Base-by-base conservation (phyloP, 2,329 filamentous ascomycete species). In the Aspergillus unguis region DNA sequence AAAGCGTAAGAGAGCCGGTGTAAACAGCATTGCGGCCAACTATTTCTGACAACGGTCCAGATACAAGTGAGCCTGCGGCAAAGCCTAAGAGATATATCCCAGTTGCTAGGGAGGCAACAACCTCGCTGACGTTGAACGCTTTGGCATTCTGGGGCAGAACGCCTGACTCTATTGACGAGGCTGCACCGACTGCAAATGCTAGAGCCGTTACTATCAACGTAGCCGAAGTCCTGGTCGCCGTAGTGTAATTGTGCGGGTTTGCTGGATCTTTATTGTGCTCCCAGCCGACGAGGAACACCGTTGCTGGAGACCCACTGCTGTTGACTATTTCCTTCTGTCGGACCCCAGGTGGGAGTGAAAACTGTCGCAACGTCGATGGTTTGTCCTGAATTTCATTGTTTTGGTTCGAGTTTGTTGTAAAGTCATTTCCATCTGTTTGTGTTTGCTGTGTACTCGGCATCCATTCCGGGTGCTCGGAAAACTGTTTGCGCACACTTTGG, bases 141-240 rank as follows among this genome's bases (percentile, higher is more conserved):
- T 58, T 57, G 1, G 74, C 71, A 0, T 77, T 78, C 53, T 77
- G 71, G 0, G 66, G 66, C 0, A 80, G 56, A 0, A 77, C 76
- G 1, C 71, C 71, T 1, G 78, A 76, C 51, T 83, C 80, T 36
- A 83, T 80, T 0, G 77, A 74, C 3, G 77, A 79, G 0, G 80
- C 79, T 1, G 75, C 69, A 2, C 74, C 75, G 0, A 82, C 77
- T 0, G 78, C 72, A 26, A 80, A 73, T 1, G 72, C 80, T 35
- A 84, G 80, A 3, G 68, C 35, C 0, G 73, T 72, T 4, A 80
- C 73, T n/a, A 77, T 63, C 2, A 75, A 43, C 0, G 75, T 78
- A 6, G 70, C 68, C 7, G 65, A 58, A 2, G 75, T 56, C 1
- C 73, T 69, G 11, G 63, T 66, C 2, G 48, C 37, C 3, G 63